Percentiles rank a stretch among this genome's conserved stretches.
phyloP scores from a whole-genome alignment of 2,329 filamentous ascomycete species.

The Apiospora aurea region DNA sequence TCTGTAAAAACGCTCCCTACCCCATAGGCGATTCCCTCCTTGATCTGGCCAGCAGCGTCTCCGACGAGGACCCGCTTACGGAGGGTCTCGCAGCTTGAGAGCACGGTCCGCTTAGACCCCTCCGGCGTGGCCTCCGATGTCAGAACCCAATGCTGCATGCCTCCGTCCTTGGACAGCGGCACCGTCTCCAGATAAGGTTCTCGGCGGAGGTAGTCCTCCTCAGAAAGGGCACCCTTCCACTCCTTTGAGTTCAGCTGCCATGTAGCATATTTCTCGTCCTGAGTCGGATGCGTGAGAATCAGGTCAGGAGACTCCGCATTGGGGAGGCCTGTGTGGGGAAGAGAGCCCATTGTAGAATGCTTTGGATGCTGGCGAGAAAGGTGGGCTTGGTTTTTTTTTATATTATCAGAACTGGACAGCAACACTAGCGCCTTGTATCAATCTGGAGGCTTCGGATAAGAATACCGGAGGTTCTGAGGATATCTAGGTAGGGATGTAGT shows the following conservation, averaged over 20 bases:
- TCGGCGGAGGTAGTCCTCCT: constrained; percentile 64
- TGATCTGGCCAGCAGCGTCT: constrained; percentile 44
- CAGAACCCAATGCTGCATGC: constrained; percentile 70
- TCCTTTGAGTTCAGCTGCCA: constrained; percentile 62
- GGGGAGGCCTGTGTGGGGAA: constrained; percentile 39
- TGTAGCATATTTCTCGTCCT: constrained; percentile 58
- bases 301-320: constrained; percentile 46
- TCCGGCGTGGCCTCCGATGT: constrained; percentile 44
- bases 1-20: constrained; percentile 83
- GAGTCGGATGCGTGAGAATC: constrained; percentile 62
- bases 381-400: not conserved
- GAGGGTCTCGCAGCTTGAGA: constrained; percentile 70
- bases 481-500: constrained; percentile 13
- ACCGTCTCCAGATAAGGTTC: constrained; percentile 64
- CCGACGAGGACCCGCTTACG: constrained; percentile 64
- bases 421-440: not conserved
- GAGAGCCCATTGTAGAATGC: constrained; percentile 44
- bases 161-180: constrained; percentile 63
- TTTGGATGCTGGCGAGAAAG: constrained; percentile 22
- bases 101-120: constrained; percentile 53
- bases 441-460: not conserved
- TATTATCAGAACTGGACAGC: not conserved
- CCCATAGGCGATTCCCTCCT: constrained; percentile 72
- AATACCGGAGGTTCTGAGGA: not conserved
- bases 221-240: constrained; percentile 66